Conservation (phyloP, 805 yeast species). For the Monosporozyma yasuniensis region DNA sequence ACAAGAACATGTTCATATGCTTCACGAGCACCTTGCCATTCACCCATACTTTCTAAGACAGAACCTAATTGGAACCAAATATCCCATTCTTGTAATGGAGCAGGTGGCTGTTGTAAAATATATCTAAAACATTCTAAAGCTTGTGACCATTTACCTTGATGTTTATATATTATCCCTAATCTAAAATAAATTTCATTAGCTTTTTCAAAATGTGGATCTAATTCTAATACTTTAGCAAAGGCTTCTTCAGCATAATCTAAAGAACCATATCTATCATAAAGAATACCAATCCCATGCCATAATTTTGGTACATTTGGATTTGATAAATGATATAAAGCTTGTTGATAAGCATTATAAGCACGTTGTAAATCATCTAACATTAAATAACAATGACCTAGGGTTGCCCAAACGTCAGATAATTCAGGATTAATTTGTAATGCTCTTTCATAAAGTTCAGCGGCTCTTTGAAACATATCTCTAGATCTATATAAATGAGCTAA, state of each 20-base stretch:
- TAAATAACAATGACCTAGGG: constrained; percentile 89
- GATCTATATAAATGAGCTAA: constrained; percentile 84
- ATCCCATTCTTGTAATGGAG: constrained; percentile 91
- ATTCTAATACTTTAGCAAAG: constrained; percentile 86
- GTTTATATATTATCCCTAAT: constrained; percentile 91
- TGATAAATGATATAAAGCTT: constrained; percentile 81
- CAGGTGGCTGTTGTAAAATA: constrained; percentile 83
- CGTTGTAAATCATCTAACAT: constrained; percentile 95
- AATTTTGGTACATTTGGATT: constrained; percentile 93
- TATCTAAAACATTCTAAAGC: constrained; percentile 93
- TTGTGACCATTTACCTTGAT: constrained; percentile 76
- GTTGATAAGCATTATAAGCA: constrained; percentile 94
- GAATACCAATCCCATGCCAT: constrained; percentile 98
- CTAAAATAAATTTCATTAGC: constrained; percentile 94
- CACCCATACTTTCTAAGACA: constrained; percentile 88
- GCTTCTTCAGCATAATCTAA: constrained; percentile 98
- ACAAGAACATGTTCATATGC: constrained; percentile 89
- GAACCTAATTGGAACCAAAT: constrained; percentile 98
- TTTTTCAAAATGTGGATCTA: constrained; percentile 94
- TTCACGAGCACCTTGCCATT: constrained; percentile 83
- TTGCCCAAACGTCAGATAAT: constrained; percentile 95
- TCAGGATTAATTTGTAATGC: constrained; percentile 75
- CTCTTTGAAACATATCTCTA: constrained; percentile 83
- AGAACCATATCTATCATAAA: constrained; percentile 93
- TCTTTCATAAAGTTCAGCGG: constrained; percentile 87